Base-by-base conservation (phyloP, 1,284 basidiomycete species). In the Macrocystidia cucumis region DNA sequence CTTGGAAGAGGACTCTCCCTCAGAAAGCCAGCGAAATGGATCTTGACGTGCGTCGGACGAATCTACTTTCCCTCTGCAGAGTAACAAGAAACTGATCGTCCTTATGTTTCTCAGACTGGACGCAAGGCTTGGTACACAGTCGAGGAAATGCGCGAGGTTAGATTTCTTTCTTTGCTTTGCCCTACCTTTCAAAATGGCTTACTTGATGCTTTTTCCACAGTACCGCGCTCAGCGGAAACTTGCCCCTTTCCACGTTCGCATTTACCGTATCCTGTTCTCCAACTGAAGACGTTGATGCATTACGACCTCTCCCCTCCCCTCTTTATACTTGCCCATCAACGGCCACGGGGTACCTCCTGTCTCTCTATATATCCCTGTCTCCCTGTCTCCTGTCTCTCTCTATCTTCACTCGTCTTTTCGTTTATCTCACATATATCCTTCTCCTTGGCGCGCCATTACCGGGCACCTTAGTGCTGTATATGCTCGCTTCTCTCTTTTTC, bases 91-190 rank as follows among this genome's bases (percentile, higher is more conserved):
- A 13, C 19, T 28, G 18, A 28, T 31, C 9, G 3, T 35, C 34
- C 13, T 7, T 31, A 12, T 12, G 23, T 19, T 35, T 13, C 19
- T 32, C 33, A 25, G 53, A 53, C 63, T 45, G 63, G 62, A 31
- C 61, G 65, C 37, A 65, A 63, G 52, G 59, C 56, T 44, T 65
- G 60, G 59, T 47, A 60, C 21, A 65, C 62, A 4, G 62, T 56
- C 4, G 59, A 60, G 38, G 59, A 65, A 42, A 63, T 65, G 62
- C 51, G 56, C 27, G 48, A 52, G 36, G 56, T 59, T 42, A 9
- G 47, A 48, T 17, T 26, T 6, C 6, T 18, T 21, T 14, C n/a
- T n/a, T n/a, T n/a, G n/a, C n/a, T 28, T n/a, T 8, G 12, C 16
- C 11, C 22, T 7, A 3, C 3, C 26, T 6, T 25, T 27, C 9